phyloP scores from a whole-genome alignment of 164 flowering plant species.

The Brasenia schreberi region DNA sequence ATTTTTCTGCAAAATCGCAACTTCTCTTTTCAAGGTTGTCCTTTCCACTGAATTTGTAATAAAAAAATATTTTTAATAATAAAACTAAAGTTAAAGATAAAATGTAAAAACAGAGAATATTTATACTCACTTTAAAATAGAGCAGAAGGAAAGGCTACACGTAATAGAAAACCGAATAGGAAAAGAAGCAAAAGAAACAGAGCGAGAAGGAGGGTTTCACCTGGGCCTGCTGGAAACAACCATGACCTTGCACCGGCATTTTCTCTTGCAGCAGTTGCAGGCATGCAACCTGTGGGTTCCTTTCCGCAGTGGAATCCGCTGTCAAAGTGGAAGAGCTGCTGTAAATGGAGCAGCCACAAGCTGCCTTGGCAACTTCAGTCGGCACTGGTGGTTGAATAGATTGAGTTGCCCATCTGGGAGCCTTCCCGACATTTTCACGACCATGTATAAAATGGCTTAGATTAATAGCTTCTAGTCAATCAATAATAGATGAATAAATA shows the following conservation, averaged over 20 bases:
- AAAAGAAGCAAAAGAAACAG: background rate
- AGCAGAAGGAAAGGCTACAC: background rate
- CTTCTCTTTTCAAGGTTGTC: too few species aligned
- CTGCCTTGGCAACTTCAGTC: slow-evolving; percentile 18
- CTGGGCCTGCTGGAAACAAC: slow-evolving; percentile 21
- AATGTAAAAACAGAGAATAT: too few species aligned
- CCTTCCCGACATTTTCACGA: slow-evolving; percentile 20
- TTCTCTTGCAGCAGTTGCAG: slow-evolving; percentile 13
- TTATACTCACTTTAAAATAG: too few species aligned
- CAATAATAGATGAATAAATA: too few species aligned
- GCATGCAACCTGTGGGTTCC: slow-evolving; percentile 17
- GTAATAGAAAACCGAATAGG: background rate
- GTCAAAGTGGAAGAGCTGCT: background rate
- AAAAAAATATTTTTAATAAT: too few species aligned
- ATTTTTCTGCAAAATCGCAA: too few species aligned
- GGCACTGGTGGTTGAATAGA: slow-evolving; percentile 5
- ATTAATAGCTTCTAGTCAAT: too few species aligned
- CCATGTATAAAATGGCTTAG: slow-evolving; percentile 36
- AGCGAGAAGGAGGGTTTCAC: slow-evolving; percentile 10
- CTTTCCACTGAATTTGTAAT: too few species aligned
- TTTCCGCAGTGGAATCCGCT: slow-evolving; percentile 7
- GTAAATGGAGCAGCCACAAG: background rate
- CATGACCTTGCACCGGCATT: slow-evolving; percentile 15
- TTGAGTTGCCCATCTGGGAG: slow-evolving; percentile 3
- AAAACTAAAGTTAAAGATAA: too few species aligned